These are phyloP conservation scores for Desmodesmus armatus DNA, from an alignment of 139 green algal species.

Conservation along the genomic window DNA sequence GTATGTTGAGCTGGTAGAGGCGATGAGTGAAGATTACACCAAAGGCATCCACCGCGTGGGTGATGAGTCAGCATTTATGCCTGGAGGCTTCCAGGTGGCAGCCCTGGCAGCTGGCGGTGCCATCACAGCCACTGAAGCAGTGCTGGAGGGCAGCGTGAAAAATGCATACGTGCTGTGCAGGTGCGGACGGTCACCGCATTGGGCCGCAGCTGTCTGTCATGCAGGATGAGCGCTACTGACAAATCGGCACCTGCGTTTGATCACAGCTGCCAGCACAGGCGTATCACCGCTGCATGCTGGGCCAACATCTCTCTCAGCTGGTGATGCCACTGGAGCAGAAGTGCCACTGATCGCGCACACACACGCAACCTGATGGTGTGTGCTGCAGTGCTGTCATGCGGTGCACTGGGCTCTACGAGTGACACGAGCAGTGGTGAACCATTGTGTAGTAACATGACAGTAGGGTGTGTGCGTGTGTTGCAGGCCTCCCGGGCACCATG, in stretches of 20 bases:
- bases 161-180: conserved; percentile 37
- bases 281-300: not conserved
- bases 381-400: no score
- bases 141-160: conserved; percentile 49
- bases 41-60: conserved; percentile 47
- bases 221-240: no score
- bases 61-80: conserved; percentile 47
- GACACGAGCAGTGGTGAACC: no score
- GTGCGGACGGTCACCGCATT: not conserved
- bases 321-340: not conserved
- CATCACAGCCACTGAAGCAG: conserved; percentile 58
- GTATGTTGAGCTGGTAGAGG: conserved; percentile 40
- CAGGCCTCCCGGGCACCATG: conserved; percentile 45
- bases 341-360: no score
- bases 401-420: no score
- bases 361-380: no score
- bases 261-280: not conserved
- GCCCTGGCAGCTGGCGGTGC: conserved; percentile 63
- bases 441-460: no score
- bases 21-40: conserved; percentile 33
- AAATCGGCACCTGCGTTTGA: no score
- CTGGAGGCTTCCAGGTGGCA: conserved; percentile 63
- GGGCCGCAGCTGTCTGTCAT: not conserved
- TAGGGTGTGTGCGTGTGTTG: no score
- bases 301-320: not conserved